phyloP scores from a whole-genome alignment of 306 rosid species.

The Styphnolobium japonicum region DNA sequence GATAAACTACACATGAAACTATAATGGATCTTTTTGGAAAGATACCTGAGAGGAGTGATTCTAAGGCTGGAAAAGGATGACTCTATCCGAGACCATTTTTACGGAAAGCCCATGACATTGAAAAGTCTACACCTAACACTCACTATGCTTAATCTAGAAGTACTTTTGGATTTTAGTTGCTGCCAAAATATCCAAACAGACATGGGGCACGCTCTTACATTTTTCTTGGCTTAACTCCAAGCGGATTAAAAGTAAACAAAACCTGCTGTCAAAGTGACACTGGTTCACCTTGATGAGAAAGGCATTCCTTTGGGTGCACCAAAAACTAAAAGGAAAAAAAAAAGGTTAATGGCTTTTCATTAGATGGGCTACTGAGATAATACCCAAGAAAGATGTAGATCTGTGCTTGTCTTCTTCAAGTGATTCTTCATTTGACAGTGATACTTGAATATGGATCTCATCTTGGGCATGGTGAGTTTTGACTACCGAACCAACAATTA shows the following conservation, averaged over 20 bases:
- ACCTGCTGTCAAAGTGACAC: conserved; percentile 6
- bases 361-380: background rate
- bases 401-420: conserved; percentile 1
- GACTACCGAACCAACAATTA: background rate
- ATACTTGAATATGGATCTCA: background rate
- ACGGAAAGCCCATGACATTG: conserved; percentile 16
- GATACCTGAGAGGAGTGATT: conserved; percentile 12
- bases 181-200: background rate
- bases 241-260: conserved; percentile 16
- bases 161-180: conserved; percentile 10
- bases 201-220: background rate
- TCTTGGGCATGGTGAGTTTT: background rate
- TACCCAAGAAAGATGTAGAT: conserved; percentile 5
- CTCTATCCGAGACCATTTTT: conserved; percentile 21
- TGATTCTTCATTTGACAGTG: background rate
- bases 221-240: background rate
- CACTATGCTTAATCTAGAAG: conserved; percentile 25
- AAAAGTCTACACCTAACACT: conserved; percentile 16
- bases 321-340: background rate
- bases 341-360: background rate
- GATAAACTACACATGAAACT: conserved; percentile 2
- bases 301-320: background rate
- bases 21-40: conserved; percentile 9
- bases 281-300: background rate
- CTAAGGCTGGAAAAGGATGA: conserved; percentile 30